A percentile compares a stretch with the other conserved stretches of the same genome.
Conservation (phyloP, 129 eudicot genomes). For the Dittrichia graveolens region DNA sequence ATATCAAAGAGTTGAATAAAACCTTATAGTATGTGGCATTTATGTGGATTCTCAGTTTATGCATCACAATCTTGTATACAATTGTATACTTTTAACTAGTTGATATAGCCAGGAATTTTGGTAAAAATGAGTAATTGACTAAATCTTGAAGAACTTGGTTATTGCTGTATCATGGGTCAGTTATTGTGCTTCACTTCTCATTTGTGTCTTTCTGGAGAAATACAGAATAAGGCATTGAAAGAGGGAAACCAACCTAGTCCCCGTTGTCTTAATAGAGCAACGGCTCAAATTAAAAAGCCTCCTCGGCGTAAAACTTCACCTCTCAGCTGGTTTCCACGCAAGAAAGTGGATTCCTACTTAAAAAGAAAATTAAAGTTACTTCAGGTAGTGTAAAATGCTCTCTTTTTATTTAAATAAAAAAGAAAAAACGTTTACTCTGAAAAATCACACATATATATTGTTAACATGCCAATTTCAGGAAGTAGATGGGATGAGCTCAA, state of each 20-base stretch:
- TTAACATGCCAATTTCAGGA: conserved; percentile 46
- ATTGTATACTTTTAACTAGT: neutral
- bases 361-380: conserved; percentile 74
- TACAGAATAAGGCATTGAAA: conserved; percentile 58
- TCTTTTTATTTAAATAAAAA: neutral
- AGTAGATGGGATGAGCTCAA: conserved; percentile 86
- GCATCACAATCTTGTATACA: neutral
- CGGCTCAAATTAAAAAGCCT: conserved; percentile 79
- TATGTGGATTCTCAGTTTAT: neutral
- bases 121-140: neutral
- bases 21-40: neutral
- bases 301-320: conserved; percentile 81
- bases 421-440: neutral
- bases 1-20: no score
- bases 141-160: conserved; percentile 20
- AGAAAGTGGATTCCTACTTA: conserved; percentile 81
- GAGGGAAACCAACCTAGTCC: conserved; percentile 53
- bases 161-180: neutral
- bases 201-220: conserved; percentile 2
- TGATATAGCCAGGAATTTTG: neutral
- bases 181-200: neutral
- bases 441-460: neutral
- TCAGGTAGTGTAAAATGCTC: conserved; percentile 49
- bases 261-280: conserved; percentile 51
- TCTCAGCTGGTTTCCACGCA: conserved; percentile 94